These are phyloP conservation scores for Saccharum hybrid DNA, from an alignment of 202 grass and related monocot genomes.

Conservation along the genomic window DNA sequence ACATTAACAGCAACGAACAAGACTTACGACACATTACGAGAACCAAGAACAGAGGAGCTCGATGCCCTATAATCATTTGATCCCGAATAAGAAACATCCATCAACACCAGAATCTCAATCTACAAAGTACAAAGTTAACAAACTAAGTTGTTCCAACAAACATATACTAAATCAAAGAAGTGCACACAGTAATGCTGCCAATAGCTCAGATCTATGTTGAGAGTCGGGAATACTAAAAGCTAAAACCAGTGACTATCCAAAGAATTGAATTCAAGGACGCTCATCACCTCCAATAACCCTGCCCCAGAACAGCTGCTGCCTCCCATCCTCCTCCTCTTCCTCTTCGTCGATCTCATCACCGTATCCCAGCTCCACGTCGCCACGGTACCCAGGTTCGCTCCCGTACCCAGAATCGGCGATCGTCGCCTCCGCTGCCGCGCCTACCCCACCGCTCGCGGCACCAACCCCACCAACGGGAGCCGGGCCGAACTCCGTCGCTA, in stretches of 20 bases:
- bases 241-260: conserved; percentile 29
- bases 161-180: not conserved
- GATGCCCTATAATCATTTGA: not conserved
- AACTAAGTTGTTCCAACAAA: not conserved
- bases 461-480: conserved; percentile 37
- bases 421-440: conserved; percentile 34
- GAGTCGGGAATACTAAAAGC: not conserved
- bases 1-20: no score
- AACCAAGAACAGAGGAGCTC: no score
- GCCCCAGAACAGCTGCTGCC: conserved; percentile 77
- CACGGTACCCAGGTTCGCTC: conserved; percentile 89
- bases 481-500: conserved; percentile 47
- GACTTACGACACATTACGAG: no score
- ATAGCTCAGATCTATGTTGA: no score
- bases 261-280: conserved; percentile 35
- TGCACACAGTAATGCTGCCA: not conserved
- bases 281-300: conserved; percentile 69
- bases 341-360: conserved; percentile 93
- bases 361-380: conserved; percentile 88
- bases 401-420: conserved; percentile 74
- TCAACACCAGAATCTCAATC: not conserved
- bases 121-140: conserved; percentile 25
- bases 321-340: conserved; percentile 52
- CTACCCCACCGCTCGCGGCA: conserved; percentile 23
- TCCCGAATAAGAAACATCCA: conserved; percentile 8